Evolutionary conservation across 2,329 filamentous ascomycete genomes (phyloP).

Genomic region (Diplodia mutila): DNA sequence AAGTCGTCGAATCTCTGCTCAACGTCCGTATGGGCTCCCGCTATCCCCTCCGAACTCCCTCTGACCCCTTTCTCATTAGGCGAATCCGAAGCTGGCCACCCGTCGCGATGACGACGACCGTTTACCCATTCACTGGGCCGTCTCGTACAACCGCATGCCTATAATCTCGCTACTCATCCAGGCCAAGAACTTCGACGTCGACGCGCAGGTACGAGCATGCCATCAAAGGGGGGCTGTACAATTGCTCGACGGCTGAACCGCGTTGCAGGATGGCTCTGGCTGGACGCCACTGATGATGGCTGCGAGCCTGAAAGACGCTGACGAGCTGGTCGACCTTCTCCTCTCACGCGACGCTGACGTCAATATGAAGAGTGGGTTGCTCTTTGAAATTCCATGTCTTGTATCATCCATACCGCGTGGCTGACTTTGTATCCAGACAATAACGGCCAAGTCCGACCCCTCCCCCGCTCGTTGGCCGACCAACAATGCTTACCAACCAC

Average conservation of each 20-base stretch:
- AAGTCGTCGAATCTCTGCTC: constrained; percentile 73
- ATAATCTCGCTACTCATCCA: constrained; percentile 75
- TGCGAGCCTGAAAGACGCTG: constrained; percentile 71
- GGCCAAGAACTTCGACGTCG: constrained; percentile 76
- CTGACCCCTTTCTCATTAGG: constrained; percentile 50
- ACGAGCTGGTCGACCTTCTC: constrained; percentile 69
- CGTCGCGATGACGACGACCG: constrained; percentile 84
- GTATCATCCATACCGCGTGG: neutral
- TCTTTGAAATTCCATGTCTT: neutral
- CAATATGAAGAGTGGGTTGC: constrained; percentile 67
- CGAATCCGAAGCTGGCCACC: constrained; percentile 76
- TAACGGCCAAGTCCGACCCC: constrained; percentile 61
- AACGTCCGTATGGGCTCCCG: constrained; percentile 56
- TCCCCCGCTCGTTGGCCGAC: constrained; percentile 24
- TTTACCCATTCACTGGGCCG: constrained; percentile 91
- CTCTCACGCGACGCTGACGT: constrained; percentile 72
- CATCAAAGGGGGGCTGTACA: neutral
- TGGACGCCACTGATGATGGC: constrained; percentile 89
- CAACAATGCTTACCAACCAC: constrained; percentile 14
- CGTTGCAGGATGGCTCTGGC: constrained; percentile 68
- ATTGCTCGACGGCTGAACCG: neutral
- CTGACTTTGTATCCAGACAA: constrained; percentile 55
- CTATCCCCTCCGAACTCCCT: constrained; percentile 24
- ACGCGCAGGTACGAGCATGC: constrained; percentile 67
- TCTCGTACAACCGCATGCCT: constrained; percentile 76